Conservation (phyloP, 73 alveolate genomes). For the Paramecium biaurelia region DNA sequence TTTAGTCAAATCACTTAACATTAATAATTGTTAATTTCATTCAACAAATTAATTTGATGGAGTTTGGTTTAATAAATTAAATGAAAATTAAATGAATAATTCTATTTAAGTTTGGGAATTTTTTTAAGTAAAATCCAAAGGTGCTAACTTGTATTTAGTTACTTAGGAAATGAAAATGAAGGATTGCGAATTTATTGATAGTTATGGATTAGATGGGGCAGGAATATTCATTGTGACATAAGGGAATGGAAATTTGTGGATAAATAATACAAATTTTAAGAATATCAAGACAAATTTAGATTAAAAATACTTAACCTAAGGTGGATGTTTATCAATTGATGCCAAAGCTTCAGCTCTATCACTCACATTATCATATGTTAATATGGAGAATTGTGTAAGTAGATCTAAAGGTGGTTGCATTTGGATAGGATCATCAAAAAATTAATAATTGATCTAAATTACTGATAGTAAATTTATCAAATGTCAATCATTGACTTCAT, state of each 20-base stretch:
- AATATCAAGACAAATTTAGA: background rate
- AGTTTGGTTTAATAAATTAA: background rate
- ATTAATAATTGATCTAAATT: background rate
- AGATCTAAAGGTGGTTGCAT: constrained; percentile 42
- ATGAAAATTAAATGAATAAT: background rate
- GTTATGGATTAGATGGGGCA: constrained; percentile 13
- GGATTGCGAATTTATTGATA: background rate
- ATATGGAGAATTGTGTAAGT: background rate
- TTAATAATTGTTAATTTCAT: background rate
- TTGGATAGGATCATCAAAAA: background rate
- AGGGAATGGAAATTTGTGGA: background rate
- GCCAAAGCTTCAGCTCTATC: background rate
- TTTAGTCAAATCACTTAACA: background rate
- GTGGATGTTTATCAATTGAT: constrained; percentile 9
- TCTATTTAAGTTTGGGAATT: background rate
- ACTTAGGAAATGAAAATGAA: background rate
- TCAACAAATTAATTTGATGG: background rate
- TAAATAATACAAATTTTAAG: background rate
- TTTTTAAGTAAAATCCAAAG: background rate
- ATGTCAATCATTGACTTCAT: background rate
- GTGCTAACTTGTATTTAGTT: background rate
- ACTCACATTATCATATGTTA: background rate
- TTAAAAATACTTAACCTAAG: background rate
- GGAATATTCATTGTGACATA: background rate
- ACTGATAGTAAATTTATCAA: background rate